Conservation (phyloP, 2,329 filamentous ascomycete species). For the Ambrosiella xylebori region DNA sequence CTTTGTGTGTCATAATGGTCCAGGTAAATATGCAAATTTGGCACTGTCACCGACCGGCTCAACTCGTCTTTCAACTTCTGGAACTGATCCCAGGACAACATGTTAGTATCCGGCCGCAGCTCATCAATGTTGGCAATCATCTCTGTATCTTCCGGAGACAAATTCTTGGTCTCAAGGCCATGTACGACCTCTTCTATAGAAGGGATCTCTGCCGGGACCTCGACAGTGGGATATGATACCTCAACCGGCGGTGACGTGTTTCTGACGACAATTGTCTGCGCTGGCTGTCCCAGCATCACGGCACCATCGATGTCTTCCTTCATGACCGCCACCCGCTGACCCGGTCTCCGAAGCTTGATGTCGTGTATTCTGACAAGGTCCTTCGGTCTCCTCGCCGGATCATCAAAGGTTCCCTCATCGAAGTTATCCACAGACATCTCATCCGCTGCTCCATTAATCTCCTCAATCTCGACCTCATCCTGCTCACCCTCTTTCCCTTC, state of each 20-base stretch:
- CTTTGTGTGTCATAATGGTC: slow-evolving; percentile 3
- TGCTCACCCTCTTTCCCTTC: background rate
- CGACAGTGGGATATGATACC: background rate
- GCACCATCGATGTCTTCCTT: slow-evolving; percentile 17
- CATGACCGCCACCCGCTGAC: slow-evolving; percentile 6
- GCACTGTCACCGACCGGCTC: slow-evolving; percentile 27
- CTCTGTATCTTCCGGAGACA: slow-evolving; percentile 20
- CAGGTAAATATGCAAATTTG: slow-evolving; percentile 30
- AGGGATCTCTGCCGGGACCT: slow-evolving; percentile 11
- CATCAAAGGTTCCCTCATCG: background rate
- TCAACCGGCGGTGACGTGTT: slow-evolving; percentile 16
- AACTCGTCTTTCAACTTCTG: slow-evolving; percentile 24
- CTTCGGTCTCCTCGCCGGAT: background rate
- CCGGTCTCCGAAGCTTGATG: slow-evolving; percentile 4
- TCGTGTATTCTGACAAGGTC: background rate
- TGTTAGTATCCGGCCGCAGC: slow-evolving; percentile 25
- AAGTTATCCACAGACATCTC: background rate
- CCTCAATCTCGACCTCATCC: background rate
- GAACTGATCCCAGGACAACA: slow-evolving; percentile 26
- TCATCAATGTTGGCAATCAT: slow-evolving; percentile 30
- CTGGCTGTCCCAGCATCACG: slow-evolving; percentile 21
- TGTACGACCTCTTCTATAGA: slow-evolving; percentile 19
- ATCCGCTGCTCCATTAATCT: background rate
- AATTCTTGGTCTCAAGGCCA: slow-evolving; percentile 18
- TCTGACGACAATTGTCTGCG: slow-evolving; percentile 31